Evolutionary conservation across 352 stramenopile species (phyloP).

Genomic region (Globisporangium rhizosaccharum): DNA sequence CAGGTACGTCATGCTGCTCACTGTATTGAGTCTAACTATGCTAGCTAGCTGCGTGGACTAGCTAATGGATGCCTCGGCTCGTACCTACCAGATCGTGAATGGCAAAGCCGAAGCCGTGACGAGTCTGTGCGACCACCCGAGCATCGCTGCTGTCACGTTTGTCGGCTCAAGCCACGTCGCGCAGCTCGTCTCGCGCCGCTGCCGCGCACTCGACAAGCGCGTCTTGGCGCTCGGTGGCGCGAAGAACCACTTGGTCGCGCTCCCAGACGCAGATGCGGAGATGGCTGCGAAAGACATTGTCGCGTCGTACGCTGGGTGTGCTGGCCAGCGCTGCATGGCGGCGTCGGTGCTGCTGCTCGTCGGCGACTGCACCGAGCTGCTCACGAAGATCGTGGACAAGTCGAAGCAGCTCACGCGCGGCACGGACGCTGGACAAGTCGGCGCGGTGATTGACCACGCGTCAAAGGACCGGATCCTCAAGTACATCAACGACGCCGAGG

Average conservation of each 20-base stretch:
- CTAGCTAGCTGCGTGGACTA: not conserved
- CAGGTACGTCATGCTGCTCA: constrained; percentile 32
- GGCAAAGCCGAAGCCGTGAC: constrained; percentile 88
- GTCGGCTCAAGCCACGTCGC: constrained; percentile 93
- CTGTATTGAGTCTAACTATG: not conserved
- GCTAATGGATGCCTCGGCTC: not conserved
- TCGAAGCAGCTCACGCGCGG: constrained; percentile 85
- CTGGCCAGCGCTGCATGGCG: constrained; percentile 96
- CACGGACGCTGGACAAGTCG: constrained; percentile 90
- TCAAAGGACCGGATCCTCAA: constrained; percentile 91
- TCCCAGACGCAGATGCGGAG: constrained; percentile 92
- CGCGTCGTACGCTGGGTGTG: constrained; percentile 93
- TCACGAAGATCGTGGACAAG: constrained; percentile 86
- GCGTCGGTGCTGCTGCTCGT: constrained; percentile 94
- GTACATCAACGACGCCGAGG: constrained; percentile 92
- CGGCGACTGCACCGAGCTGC: constrained; percentile 60
- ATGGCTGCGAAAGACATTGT: constrained; percentile 93
- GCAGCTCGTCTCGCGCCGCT: constrained; percentile 89
- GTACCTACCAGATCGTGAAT: constrained; percentile 84
- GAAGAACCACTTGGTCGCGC: constrained; percentile 97
- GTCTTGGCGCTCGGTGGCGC: constrained; percentile 94
- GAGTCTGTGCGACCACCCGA: constrained; percentile 89
- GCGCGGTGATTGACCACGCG: constrained; percentile 91
- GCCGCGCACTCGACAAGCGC: constrained; percentile 89
- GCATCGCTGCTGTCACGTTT: constrained; percentile 92